Percentiles rank a stretch among this genome's conserved stretches.
Evolutionary conservation across 1,139 yeast genomes (phyloP).

Genomic region (Candida sp.): DNA sequence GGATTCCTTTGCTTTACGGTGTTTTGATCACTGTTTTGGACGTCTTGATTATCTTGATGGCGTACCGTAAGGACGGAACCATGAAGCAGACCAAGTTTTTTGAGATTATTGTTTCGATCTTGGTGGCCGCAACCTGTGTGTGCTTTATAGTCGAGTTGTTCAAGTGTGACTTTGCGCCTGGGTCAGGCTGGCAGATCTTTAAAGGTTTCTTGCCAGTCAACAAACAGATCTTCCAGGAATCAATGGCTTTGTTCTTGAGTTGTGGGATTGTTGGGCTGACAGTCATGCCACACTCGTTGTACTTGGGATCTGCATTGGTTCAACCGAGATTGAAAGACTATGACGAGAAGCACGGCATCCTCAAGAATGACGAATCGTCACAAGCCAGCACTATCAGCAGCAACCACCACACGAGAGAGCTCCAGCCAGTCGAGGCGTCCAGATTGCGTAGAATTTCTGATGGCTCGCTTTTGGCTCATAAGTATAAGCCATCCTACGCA

Average conservation of each 20-base stretch:
- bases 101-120: conserved; percentile 64
- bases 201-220: conserved; percentile 64
- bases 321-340: conserved; percentile 74
- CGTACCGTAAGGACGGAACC: conserved; percentile 74
- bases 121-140: conserved; percentile 66
- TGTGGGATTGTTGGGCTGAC: conserved; percentile 84
- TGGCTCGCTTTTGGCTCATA: conserved; percentile 32
- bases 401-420: conserved; percentile 23
- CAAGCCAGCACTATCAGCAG: conserved; percentile 1
- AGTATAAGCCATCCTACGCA: conserved; percentile 65
- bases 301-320: conserved; percentile 76
- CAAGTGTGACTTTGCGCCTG: conserved; percentile 49
- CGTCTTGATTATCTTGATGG: conserved; percentile 68
- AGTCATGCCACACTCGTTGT: conserved; percentile 84
- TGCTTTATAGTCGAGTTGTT: conserved; percentile 68
- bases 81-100: conserved; percentile 68
- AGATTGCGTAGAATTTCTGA: conserved; percentile 36
- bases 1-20: conserved; percentile 68
- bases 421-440: conserved; percentile 7
- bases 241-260: conserved; percentile 65
- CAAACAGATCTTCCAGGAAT: conserved; percentile 51
- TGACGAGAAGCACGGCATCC: conserved; percentile 44
- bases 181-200: conserved; percentile 40
- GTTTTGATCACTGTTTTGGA: conserved; percentile 75
- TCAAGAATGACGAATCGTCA: conserved; percentile 24